Percentiles rank a stretch among this genome's conserved stretches.
These are phyloP conservation scores for Zasmidium angulare DNA, from an alignment of 2,329 filamentous ascomycete species.

Conservation along the genomic window DNA sequence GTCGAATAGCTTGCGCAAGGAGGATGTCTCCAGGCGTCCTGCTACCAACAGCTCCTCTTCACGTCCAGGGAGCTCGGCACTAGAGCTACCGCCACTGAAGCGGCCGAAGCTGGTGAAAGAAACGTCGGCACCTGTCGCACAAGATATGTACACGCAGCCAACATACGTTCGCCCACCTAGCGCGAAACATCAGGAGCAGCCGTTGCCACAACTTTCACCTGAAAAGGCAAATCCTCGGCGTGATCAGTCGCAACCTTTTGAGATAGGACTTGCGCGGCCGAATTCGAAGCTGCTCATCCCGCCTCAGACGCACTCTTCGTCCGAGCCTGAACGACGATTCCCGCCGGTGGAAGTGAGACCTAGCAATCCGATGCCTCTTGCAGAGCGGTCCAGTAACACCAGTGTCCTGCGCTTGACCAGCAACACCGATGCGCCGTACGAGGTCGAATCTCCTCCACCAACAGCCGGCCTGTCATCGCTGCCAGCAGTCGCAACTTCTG, in stretches of 20 bases:
- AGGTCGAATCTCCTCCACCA: conserved; percentile 24
- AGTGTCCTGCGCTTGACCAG: conserved; percentile 24
- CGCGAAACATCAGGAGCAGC: neutral
- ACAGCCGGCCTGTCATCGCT: neutral
- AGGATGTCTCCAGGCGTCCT: neutral
- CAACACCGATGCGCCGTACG: conserved; percentile 27
- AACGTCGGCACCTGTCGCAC: neutral
- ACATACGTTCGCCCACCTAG: neutral
- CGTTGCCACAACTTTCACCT: neutral
- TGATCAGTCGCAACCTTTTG: neutral
- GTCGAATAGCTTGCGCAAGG: neutral
- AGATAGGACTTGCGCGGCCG: no score
- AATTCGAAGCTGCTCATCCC: neutral
- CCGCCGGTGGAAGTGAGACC: conserved; percentile 22
- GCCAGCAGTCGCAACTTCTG: no score
- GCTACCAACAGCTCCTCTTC: conserved; percentile 3
- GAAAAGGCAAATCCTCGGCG: neutral
- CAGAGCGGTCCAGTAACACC: conserved; percentile 14
- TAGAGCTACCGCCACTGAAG: conserved; percentile 36
- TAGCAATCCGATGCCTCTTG: conserved; percentile 5
- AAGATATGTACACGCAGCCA: neutral
- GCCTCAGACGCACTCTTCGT: neutral
- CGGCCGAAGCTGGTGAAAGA: conserved; percentile 1
- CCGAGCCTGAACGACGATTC: neutral
- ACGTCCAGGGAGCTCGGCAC: conserved; percentile 11